Evolutionary conservation across 2,329 filamentous ascomycete genomes (phyloP).

Genomic region (Beauveria asiatica): DNA sequence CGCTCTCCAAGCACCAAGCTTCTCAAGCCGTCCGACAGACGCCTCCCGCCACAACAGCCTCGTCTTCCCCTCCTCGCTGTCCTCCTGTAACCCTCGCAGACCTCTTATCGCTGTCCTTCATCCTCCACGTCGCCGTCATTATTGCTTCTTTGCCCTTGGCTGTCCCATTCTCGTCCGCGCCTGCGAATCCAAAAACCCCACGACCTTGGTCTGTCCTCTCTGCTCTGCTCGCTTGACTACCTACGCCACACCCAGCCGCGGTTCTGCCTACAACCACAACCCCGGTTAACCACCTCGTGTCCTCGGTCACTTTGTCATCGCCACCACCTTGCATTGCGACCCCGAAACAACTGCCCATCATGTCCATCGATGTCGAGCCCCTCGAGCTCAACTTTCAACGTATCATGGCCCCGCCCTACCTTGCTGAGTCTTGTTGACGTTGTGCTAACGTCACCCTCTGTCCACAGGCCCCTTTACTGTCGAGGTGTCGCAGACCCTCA

Average conservation of each 20-base stretch:
- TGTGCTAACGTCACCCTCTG: slow-evolving; percentile 11
- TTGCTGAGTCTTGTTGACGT: not conserved
- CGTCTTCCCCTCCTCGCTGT: slow-evolving; percentile 5
- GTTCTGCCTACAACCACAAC: slow-evolving; percentile 7
- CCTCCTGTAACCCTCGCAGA: not conserved
- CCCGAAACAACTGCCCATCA: slow-evolving; percentile 35
- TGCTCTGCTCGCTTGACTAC: not conserved
- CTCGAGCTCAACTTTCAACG: slow-evolving; percentile 87
- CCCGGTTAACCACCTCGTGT: not conserved
- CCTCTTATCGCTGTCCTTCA: not conserved
- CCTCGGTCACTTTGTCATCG: slow-evolving; percentile 7
- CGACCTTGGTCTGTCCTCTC: not conserved
- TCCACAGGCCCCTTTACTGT: slow-evolving; percentile 54
- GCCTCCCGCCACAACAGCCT: not conserved
- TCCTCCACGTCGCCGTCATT: slow-evolving; percentile 4
- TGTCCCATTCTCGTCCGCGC: not conserved
- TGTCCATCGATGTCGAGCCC: slow-evolving; percentile 94
- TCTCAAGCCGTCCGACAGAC: not conserved
- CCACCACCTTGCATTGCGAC: not conserved
- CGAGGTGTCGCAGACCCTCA: slow-evolving; percentile 57
- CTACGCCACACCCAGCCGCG: not conserved
- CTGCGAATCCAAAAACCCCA: not conserved
- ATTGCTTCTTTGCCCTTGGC: not conserved
- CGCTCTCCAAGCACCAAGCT: not conserved
- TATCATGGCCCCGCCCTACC: slow-evolving; percentile 40